Evolutionary conservation across 176 grass and related monocot genomes (phyloP).

Genomic region (Eleusine coracana): DNA sequence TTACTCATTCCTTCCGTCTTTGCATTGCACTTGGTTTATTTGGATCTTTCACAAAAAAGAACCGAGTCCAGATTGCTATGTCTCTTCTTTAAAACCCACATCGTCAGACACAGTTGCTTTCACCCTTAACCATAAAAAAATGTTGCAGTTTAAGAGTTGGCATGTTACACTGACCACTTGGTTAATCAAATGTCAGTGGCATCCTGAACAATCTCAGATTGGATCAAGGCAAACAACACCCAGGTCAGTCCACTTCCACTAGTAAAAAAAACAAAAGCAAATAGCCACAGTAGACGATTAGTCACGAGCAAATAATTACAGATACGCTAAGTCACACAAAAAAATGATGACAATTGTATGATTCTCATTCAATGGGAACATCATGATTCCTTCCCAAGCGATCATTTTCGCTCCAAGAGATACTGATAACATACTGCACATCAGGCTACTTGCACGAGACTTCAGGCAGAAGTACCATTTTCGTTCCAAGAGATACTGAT

Average conservation of each 20-base stretch:
- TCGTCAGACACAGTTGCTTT: not conserved
- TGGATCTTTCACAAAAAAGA: not conserved
- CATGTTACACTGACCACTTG: not conserved
- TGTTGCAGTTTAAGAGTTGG: not conserved
- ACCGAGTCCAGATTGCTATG: not conserved
- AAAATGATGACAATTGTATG: too few species aligned
- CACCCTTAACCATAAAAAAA: not conserved
- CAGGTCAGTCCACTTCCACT: not conserved
- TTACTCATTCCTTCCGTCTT: not conserved
- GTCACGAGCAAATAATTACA: not conserved
- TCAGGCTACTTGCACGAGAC: not conserved
- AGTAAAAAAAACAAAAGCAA: not conserved
- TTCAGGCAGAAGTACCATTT: not conserved
- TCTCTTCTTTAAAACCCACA: not conserved
- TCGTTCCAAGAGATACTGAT: not conserved
- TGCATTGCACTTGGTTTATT: not conserved
- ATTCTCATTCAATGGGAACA: not conserved
- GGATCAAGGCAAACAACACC: not conserved
- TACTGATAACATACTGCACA: not conserved
- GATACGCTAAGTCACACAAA: too few species aligned
- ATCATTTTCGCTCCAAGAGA: not conserved
- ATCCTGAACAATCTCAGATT: slow-evolving; percentile 3
- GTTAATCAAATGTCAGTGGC: not conserved
- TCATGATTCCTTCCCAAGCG: not conserved
- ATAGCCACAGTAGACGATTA: not conserved